Evolutionary conservation across 2,329 filamentous ascomycete genomes (phyloP), one percentile per base, ranked within the genome.

Genomic region (Bipolaris zeicola): DNA sequence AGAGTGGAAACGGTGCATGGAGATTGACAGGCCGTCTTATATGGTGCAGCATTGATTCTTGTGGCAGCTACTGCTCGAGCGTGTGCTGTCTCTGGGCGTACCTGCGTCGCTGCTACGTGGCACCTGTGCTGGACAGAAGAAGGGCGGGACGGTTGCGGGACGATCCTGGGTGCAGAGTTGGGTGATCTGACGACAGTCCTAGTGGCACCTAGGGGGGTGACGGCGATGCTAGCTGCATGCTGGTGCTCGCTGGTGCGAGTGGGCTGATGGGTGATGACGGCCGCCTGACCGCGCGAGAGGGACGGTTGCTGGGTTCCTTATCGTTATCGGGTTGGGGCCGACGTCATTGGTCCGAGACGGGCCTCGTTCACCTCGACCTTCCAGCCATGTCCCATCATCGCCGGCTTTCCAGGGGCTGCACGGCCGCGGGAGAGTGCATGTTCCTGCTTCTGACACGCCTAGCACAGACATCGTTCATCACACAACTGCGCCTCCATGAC

Each of bases 61-160:
- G 58, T 65, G 60, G 65, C 61, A 58, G 34, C 62, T 66, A 31
- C 61, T 70, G 64, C 50, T 65, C 59, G 52, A 60, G 64, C 60
- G 52, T 57, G 66, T 66, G 66, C 70, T 60, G 62, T 61, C 63
- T 63, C 62, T 59, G 59, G 58, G 66, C 62, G 68, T 70, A 68
- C 70, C 70, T 71, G 68, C 66, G 63, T 68, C 59, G 51, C 64
- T 71, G 70, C 69, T 69, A 73, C 72, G 72, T 74, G 72, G 72
- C 72, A 73, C 71, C 71, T 73, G 63, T 72, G 61, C 66, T 66
- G 67, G 62, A 63, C 68, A 71, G 66, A 69, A 68, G 60, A 60
- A 58, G 54, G 57, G 60, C 71, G 71, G 71, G 67, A 70, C 71
- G 71, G 65, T 57, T 62, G 68, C 68, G 70, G 69, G 71, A 72